Percentiles rank a stretch among this genome's conserved stretches.
Conservation (phyloP, 2,329 filamentous ascomycete species). For the Aureobasidium melanogenum region DNA sequence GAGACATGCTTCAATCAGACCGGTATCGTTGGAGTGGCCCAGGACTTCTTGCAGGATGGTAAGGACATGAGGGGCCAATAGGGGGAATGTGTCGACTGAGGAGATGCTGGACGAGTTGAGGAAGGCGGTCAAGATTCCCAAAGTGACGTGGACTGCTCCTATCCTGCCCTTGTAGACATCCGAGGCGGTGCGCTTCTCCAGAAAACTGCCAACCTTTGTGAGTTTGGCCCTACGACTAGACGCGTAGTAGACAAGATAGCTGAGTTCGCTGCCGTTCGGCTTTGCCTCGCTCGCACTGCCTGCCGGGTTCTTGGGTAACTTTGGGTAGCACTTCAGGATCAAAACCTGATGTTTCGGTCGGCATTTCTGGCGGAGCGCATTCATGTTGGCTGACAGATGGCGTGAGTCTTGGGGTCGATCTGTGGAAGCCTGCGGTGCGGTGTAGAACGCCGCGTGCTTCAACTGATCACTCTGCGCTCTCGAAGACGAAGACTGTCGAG, state of each 20-base stretch:
- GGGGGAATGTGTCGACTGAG: slow-evolving; percentile 69
- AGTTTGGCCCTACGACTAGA: slow-evolving; percentile 91
- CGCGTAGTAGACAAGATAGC: slow-evolving; percentile 93
- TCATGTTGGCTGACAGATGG: slow-evolving; percentile 31
- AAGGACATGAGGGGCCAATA: slow-evolving; percentile 79
- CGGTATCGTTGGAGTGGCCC: slow-evolving; percentile 69
- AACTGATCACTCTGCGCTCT: background rate
- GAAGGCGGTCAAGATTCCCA: slow-evolving; percentile 82
- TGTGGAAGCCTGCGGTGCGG: background rate
- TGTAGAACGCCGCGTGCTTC: background rate
- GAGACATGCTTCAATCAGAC: slow-evolving; percentile 84
- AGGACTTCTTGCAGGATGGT: slow-evolving; percentile 77
- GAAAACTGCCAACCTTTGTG: slow-evolving; percentile 87
- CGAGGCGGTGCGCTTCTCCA: slow-evolving; percentile 86
- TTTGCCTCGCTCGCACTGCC: slow-evolving; percentile 71
- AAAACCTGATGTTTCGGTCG: slow-evolving; percentile 96
- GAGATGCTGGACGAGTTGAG: slow-evolving; percentile 61
- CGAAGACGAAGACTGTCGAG: background rate
- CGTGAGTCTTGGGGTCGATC: background rate
- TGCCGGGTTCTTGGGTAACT: slow-evolving; percentile 66
- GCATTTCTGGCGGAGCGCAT: slow-evolving; percentile 51
- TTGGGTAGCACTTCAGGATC: slow-evolving; percentile 92
- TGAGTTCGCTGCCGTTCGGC: slow-evolving; percentile 92
- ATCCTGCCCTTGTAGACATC: slow-evolving; percentile 86
- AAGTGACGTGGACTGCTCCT: slow-evolving; percentile 80